Conservation (phyloP, 2,329 filamentous ascomycete species). For the Fusarium phyllophilum region DNA sequence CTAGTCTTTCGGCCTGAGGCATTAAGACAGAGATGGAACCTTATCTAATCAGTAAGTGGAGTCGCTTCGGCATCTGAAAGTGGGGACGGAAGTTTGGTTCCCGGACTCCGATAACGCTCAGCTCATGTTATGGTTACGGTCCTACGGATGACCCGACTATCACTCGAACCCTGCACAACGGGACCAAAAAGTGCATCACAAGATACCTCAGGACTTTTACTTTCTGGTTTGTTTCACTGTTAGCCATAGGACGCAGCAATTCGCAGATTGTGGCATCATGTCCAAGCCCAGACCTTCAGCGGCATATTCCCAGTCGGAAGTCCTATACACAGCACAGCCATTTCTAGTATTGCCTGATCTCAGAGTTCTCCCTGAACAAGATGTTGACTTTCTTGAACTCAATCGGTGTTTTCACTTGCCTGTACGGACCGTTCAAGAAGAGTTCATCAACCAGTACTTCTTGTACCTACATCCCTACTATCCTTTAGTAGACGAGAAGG, state of each 20-base stretch:
- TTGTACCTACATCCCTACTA: conserved; percentile 30
- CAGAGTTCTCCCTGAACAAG: not conserved
- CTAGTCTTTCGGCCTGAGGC: rapidly evolving
- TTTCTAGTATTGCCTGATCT: not conserved
- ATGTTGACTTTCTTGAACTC: not conserved
- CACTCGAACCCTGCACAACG: not conserved
- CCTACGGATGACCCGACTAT: not conserved
- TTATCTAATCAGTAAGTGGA: not conserved
- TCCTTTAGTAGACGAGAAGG: conserved; percentile 18
- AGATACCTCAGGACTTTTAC: no score
- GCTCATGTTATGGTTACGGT: not conserved
- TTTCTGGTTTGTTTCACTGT: not conserved
- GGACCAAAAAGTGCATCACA: not conserved
- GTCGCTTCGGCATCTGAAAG: not conserved
- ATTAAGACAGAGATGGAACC: no score
- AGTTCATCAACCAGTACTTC: conserved; percentile 22
- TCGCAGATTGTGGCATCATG: not conserved
- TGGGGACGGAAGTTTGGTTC: conserved; percentile 1
- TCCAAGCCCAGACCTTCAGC: not conserved
- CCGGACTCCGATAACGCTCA: not conserved
- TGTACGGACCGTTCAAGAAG: not conserved
- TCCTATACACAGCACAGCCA: not conserved
- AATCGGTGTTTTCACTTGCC: conserved; percentile 14
- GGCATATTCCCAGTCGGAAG: conserved; percentile 1
- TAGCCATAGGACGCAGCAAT: not conserved